Base-by-base conservation (phyloP, 2,329 filamentous ascomycete species). In the Aspergillus luchuensis region DNA sequence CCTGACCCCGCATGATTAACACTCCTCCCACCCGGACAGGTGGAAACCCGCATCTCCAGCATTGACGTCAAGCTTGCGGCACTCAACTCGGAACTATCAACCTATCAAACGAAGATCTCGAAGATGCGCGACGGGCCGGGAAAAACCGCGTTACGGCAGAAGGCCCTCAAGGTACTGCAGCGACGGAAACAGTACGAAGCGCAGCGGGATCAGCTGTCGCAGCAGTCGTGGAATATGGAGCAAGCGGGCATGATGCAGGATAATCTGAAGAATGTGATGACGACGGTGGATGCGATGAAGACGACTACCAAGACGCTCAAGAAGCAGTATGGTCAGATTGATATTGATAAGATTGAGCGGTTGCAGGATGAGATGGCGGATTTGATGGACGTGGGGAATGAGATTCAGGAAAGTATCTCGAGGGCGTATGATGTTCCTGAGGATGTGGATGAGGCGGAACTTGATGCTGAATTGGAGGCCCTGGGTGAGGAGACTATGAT, bases 341-440 rank as follows among this genome's bases (percentile, higher is more conserved):
- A 99, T 72, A 89, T 99, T 57, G 95, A 98, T 78, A 92, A 96
- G 84, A 98, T 99, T 70, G 95, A 99, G 84, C 85, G 90, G 68
- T 86, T 99, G 84, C 94, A 99, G 85, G 95, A 99, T 75, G 94
- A 99, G 80, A 98, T 99, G 95, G 93, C 93, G 5, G 95, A 99
- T 78, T 77, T 99, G 70, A 91, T 99, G 87, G 95, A 99, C 73
- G 89, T 97, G 63, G 94, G 95, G 3, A 98, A 98, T 77, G 95
- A 99, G 78, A 99, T 99, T 61, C 92, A 99, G 79, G 95, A 98
- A 80, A 93, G 90, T 67, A 89, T 99, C 59, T 89, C 90, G 62
- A 80, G 95, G 65, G 91, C 91, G 67, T 99, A 99, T 77, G 94
- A 98, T 74, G 85, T 99, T 38, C 95, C 95, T 0, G 95, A 99